These are phyloP conservation scores for Sonneratia alba DNA, from an alignment of 345 rosid genomes.

Conservation along the genomic window DNA sequence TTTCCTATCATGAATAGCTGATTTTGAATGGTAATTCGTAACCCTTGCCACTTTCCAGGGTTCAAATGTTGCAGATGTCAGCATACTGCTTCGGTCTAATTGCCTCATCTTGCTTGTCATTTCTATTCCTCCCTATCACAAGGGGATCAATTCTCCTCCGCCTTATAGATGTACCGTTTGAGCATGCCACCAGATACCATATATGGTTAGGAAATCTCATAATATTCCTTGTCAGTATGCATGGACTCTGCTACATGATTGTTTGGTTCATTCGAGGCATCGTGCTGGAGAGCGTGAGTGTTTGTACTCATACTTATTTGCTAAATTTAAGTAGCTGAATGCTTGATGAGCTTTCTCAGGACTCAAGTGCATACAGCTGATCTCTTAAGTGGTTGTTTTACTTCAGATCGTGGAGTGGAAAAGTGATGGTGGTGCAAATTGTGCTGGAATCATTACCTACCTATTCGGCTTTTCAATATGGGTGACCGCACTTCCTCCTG, in stretches of 20 bases:
- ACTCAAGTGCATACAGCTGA: neutral
- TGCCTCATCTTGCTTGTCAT: conserved; percentile 21
- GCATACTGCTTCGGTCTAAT: conserved; percentile 16
- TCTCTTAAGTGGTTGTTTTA: neutral
- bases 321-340: neutral
- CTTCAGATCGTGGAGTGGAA: conserved; percentile 34
- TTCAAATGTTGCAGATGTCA: conserved; percentile 14
- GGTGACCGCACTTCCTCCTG: conserved; percentile 32
- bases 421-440: conserved; percentile 26
- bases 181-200: conserved; percentile 23
- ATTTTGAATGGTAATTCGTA: neutral
- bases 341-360: neutral
- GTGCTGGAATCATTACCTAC: conserved; percentile 35
- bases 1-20: neutral
- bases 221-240: conserved; percentile 19
- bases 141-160: conserved; percentile 25
- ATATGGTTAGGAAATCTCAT: conserved; percentile 28
- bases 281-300: conserved; percentile 8
- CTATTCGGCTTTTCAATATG: conserved; percentile 33
- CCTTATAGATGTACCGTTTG: conserved; percentile 16
- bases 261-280: conserved; percentile 17
- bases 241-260: conserved; percentile 20
- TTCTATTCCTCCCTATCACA: conserved; percentile 23
- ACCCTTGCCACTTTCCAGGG: conserved; percentile 9
- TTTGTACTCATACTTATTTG: neutral